Base-by-base conservation (phyloP, 352 stramenopile species). In the Halophytophthora batemanensis region DNA sequence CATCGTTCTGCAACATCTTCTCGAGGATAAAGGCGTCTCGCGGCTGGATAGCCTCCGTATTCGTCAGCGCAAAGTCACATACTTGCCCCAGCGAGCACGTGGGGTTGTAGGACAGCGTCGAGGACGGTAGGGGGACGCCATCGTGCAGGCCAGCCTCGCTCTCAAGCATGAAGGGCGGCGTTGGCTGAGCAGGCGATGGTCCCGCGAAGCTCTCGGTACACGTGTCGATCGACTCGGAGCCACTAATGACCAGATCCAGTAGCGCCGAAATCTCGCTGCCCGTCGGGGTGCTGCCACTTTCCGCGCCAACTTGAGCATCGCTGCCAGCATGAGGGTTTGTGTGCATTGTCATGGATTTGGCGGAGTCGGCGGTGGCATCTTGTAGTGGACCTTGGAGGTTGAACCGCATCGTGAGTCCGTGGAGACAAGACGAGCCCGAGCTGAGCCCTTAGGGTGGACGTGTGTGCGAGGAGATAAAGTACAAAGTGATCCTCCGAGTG, bases 231-330 rank as follows among this genome's bases (percentile, higher is more conserved):
- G 25, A 31, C 8, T 51, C 38, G 35, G 10, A 42, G 39, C 31
- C 28, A 22, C 59, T 56, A 41, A 69, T 57, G 8, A 72, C 54
- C 31, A 72, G 55, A 18, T 72, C 21, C 14, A 72, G 44, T n/a
- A 69, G 45, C 2, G 51, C 38, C 1, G 35, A 36, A 17, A 63
- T 19, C 5, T 72, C 50, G 37, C 2, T 62, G 39, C n/a, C 50
- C 21, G 15, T 45, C 10, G 38, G 38, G 17, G 58, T 21, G 12
- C 28, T 37, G 7, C 3, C 34, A 51, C 37, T 39, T 6, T 17
- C 18, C 15, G 47, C 35, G 5, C 53, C 21, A 15, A 22, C 10
- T 37, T 31, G 25, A 8, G 25, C 8, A 8, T 31, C 25, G 4
- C 4, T 8, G 25, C 25, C 25, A 10, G 25, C 8, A 8, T 31